Conservation (phyloP, 2,329 filamentous ascomycete genomes). For the Aaosphaeria pasadenensis region DNA sequence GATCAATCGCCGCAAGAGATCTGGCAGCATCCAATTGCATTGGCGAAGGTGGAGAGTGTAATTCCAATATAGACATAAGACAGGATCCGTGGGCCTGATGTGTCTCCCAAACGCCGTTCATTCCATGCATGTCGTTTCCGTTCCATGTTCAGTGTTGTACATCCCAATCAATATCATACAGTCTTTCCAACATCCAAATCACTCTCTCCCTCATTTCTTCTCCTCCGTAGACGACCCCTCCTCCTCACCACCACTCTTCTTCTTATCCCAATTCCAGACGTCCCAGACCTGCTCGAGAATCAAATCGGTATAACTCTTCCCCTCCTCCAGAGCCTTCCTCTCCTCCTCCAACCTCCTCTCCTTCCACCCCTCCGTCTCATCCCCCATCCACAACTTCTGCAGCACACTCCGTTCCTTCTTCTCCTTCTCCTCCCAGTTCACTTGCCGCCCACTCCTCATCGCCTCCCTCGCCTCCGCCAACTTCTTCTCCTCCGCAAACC, state of each 20-base stretch:
- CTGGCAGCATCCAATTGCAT: too few relatives aligned
- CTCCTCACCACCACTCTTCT: slow-evolving; percentile 15
- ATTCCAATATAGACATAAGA: too few relatives aligned
- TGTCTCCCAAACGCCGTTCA: background rate
- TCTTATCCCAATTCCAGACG: slow-evolving; percentile 46
- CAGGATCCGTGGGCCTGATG: too few relatives aligned
- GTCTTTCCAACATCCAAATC: background rate
- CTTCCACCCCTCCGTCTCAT: slow-evolving; percentile 45
- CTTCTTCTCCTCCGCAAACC: slow-evolving; percentile 38
- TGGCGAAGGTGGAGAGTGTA: too few relatives aligned
- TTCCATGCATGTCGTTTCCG: background rate
- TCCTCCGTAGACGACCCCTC: slow-evolving; percentile 1
- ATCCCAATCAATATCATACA: background rate
- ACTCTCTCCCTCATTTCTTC: slow-evolving; percentile 17
- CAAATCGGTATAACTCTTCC: slow-evolving; percentile 41
- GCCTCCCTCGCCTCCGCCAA: background rate
- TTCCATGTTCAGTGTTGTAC: background rate
- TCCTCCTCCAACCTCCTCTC: slow-evolving; percentile 44
- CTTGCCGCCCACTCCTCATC: slow-evolving; percentile 29
- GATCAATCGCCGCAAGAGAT: too few relatives aligned
- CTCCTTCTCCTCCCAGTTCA: slow-evolving; percentile 27
- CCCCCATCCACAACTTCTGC: slow-evolving; percentile 38
- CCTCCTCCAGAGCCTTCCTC: slow-evolving; percentile 37
- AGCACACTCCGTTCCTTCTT: slow-evolving; percentile 23
- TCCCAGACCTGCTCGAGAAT: slow-evolving; percentile 49